Base-by-base conservation (phyloP, 2,329 filamentous ascomycete species). In the Trichoderma cornu-damae region DNA sequence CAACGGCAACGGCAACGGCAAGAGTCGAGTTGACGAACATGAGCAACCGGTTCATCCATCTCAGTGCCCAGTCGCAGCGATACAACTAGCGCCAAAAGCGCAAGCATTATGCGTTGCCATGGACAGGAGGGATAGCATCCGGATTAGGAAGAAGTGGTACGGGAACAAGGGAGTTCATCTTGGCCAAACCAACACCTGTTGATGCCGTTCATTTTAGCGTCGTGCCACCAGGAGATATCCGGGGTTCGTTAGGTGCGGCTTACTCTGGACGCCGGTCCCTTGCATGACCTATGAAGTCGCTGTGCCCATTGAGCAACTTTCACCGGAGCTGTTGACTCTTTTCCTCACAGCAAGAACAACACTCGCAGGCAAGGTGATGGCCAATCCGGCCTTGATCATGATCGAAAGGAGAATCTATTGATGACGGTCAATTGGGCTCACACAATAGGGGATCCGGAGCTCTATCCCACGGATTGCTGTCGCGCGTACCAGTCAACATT, bases 141-240 rank as follows among this genome's bases (percentile, higher is more conserved):
- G 88, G 62, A 88, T 80, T 55, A 87, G 78, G 72, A 87, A 87
- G 73, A 88, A 87, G 70, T 88, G 85, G 67, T 88, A 88, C 0
- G 83, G 79, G n/a, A 0, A 85, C 77, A 67, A 88, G 78, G 4
- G 74, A 73, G 44, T 77, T 70, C 66, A 81, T 79, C 65, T 84
- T 83, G 4, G 80, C 80, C 1, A 88, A 77, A 0, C 81, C 85
- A 22, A 88, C 76, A 57, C 67, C 65, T 66, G 46, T n/a, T 8
- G 43, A 28, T 20, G 47, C 32, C 42, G 22, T 55, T 30, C 22
- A 28, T 38, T n/a, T 55, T 55, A 55, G 52, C 52, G 52, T 46
- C 42, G 30, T 55, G 22, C 42, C 24, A 47, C 56, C 18, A 55
- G 28, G 40, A 51, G 44, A 50, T 53, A 47, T 35, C 50, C 42